Base-by-base conservation (phyloP, 306 rosid species). In the Benincasa hispida region DNA sequence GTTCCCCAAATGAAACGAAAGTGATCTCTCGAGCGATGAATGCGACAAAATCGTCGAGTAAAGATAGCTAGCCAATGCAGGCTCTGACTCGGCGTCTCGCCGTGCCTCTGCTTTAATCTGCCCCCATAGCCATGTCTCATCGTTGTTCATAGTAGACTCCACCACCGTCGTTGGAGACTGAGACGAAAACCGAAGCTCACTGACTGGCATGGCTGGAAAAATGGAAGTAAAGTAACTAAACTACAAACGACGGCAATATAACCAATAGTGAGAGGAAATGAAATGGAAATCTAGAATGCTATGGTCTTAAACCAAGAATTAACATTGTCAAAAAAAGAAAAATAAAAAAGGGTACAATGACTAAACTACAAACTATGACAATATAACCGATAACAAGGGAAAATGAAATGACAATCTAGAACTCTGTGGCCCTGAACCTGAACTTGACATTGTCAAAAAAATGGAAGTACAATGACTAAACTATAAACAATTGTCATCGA, bases 31-130 rank as follows among this genome's bases (percentile, higher is more conserved):
- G 12, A 93, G 81, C 10, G 98, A 87, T 2, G 97, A 74, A 84
- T 94, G 98, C 0, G 98, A 89, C 27, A 94, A 86, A 17, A 94
- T 94, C 18, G 98, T 91, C 1, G 98, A 94, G 87, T 91, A 94
- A 0, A 94, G 94, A 80, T 94, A 91, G 81, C 97, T 94, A 6
- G 98, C 98, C 48, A 94, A 67, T 6, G 98, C 98, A 32, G 97
- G 98, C 79, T 94, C 97, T 2, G 89, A 84, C 78, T 94, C 98
- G 2, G 98, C 95, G 66, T 94, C 97, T 30, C 93, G 86, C 12
- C 85, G 86, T 0, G 96, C 97, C 87, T 94, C 98, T n/a, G 91
- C 86, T 72, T 94, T 91, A 79, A 94, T 94, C 60, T 82, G 89
- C 2, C 62, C 15, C 97, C 98, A 94, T 27, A 94, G 28, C 93